A percentile compares a stretch with the other conserved stretches of the same genome.
phyloP scores from a whole-genome alignment of 306 rosid species.

The Castanea sativa region DNA sequence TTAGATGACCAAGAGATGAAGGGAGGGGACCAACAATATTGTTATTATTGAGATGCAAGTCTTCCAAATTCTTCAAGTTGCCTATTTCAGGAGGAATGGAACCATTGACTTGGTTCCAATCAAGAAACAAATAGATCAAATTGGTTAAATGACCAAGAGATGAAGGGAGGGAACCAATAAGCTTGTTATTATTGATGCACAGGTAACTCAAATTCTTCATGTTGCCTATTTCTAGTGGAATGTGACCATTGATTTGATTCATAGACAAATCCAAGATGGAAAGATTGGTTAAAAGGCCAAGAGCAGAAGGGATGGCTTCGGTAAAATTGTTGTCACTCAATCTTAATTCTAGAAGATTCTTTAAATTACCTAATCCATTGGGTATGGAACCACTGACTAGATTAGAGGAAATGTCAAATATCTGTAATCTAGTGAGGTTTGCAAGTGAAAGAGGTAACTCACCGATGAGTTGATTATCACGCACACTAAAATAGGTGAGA shows the following conservation, averaged over 20 bases:
- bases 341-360: neutral
- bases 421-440: neutral
- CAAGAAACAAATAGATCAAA: too few species aligned
- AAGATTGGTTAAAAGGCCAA: neutral
- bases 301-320: neutral
- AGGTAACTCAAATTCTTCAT: neutral
- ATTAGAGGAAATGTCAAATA: neutral
- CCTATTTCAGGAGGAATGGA: too few species aligned
- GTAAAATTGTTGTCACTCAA: neutral
- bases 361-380: neutral
- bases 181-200: neutral
- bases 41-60: too few species aligned
- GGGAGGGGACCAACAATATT: too few species aligned
- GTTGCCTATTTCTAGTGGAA: neutral
- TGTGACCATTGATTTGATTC: neutral
- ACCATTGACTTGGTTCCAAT: too few species aligned
- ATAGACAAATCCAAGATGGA: neutral
- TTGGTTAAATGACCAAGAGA: too few species aligned
- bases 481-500: neutral
- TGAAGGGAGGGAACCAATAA: neutral
- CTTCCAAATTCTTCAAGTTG: too few species aligned
- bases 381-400: neutral
- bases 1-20: neutral
- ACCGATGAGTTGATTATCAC: accelerated
- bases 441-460: neutral